A percentile compares a stretch with the other conserved stretches of the same genome.
Evolutionary conservation across 192 early-diverging fungal species (phyloP).

Genomic region (Backusella tarrabulga): DNA sequence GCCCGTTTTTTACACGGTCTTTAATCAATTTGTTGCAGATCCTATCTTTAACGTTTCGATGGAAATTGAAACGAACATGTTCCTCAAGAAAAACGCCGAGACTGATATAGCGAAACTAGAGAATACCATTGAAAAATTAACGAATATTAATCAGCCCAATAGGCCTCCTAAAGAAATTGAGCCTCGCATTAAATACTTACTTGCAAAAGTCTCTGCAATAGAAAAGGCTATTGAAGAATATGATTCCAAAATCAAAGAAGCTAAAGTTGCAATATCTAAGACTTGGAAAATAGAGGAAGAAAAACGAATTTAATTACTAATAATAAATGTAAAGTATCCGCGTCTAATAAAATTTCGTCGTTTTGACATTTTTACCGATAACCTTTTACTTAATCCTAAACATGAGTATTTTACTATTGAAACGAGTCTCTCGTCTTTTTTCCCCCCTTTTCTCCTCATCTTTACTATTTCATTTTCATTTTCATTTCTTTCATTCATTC

Average conservation of each 20-base stretch:
- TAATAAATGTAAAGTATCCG: background rate
- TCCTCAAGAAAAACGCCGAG: slow-evolving; percentile 54
- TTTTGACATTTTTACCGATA: slow-evolving; percentile 1
- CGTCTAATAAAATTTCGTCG: background rate
- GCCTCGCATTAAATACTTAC: slow-evolving; percentile 17
- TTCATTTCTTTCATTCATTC: background rate
- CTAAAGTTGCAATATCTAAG: slow-evolving; percentile 24
- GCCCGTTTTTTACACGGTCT: slow-evolving; percentile 82
- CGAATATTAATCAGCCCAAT: slow-evolving; percentile 51
- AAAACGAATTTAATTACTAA: background rate
- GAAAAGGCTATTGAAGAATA: slow-evolving; percentile 27
- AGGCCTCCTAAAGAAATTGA: slow-evolving; percentile 58
- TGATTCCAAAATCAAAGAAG: slow-evolving; percentile 21
- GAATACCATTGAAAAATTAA: slow-evolving; percentile 52
- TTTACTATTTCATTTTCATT: background rate
- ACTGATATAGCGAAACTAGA: slow-evolving; percentile 63
- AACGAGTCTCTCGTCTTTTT: background rate
- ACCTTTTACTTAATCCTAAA: background rate
- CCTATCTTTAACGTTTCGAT: slow-evolving; percentile 74
- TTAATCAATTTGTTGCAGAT: slow-evolving; percentile 72
- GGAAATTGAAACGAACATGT: slow-evolving; percentile 66
- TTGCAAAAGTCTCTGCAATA: slow-evolving; percentile 14
- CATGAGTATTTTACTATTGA: background rate
- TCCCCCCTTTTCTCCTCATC: background rate
- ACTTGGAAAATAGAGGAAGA: slow-evolving; percentile 8